phyloP scores from a whole-genome alignment of 495 filamentous ascomycete species.

The Emericellopsis terricola region DNA sequence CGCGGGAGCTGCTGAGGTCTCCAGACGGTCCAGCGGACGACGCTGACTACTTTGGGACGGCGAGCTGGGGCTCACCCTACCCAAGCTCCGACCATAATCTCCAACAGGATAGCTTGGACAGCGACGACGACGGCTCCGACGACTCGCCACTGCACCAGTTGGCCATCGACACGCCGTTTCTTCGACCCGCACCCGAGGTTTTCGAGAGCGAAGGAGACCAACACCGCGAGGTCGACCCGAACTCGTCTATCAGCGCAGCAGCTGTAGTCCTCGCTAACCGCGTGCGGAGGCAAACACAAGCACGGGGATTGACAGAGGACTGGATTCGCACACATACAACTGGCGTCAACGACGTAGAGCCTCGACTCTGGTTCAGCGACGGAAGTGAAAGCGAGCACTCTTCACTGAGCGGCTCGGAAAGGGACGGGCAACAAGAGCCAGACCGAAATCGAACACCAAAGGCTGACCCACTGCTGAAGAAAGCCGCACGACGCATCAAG shows the following conservation, averaged over 20 bases:
- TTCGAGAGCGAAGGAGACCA: slow-evolving; percentile 1
- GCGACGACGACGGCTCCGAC: slow-evolving; percentile 30
- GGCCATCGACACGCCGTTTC: slow-evolving; percentile 32
- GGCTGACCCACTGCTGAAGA: slow-evolving; percentile 17
- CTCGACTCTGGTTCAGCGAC: slow-evolving; percentile 60
- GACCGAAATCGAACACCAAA: slow-evolving; percentile 21
- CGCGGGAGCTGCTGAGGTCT: slow-evolving; percentile 27
- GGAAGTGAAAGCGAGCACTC: slow-evolving; percentile 45
- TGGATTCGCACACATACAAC: slow-evolving; percentile 63
- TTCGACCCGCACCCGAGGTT: slow-evolving; percentile 26
- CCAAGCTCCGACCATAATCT: slow-evolving; percentile 27
- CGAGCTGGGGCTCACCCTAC: slow-evolving; percentile 62
- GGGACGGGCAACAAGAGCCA: slow-evolving; percentile 21
- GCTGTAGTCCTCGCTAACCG: slow-evolving; percentile 36
- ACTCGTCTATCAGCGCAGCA: slow-evolving; percentile 27
- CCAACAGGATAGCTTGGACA: slow-evolving; percentile 31
- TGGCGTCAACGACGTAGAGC: slow-evolving; percentile 39
- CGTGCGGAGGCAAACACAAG: slow-evolving; percentile 28
- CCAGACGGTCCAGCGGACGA: slow-evolving; percentile 19
- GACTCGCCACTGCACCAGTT: slow-evolving; percentile 32
- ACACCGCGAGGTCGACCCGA: slow-evolving; percentile 15
- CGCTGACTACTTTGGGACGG: slow-evolving; percentile 33
- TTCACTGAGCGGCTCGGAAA: slow-evolving; percentile 40
- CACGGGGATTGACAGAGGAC: slow-evolving; percentile 52
- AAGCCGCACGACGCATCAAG: slow-evolving; percentile 20